Percentiles rank a stretch among this genome's conserved stretches.
Evolutionary conservation across 768 basidiomycete genomes (phyloP).

Genomic region (Hygrocybe punicea): DNA sequence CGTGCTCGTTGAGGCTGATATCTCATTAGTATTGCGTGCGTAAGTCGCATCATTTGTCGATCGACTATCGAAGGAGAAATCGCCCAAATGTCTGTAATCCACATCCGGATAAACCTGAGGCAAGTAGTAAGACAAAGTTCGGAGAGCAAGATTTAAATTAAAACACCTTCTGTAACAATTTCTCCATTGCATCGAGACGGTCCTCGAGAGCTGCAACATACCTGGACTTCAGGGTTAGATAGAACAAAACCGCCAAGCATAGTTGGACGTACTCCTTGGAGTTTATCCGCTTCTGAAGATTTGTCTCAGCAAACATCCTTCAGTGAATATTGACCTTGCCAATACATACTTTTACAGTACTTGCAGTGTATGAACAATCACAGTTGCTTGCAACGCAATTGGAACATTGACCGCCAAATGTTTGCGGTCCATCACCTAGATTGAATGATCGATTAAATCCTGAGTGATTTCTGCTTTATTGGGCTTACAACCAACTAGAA

Average conservation of each 20-base stretch:
- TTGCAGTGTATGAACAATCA: constrained; percentile 66
- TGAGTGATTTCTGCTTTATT: background rate
- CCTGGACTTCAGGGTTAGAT: background rate
- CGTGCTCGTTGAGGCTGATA: background rate
- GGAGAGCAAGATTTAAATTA: background rate
- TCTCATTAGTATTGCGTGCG: background rate
- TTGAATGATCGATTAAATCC: background rate
- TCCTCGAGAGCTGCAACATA: constrained; percentile 6
- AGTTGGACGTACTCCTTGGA: background rate
- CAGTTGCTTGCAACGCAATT: constrained; percentile 57
- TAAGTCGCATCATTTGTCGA: no score
- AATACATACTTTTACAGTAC: constrained; percentile 57
- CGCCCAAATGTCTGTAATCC: background rate
- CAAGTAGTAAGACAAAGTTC: background rate
- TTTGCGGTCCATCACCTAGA: constrained; percentile 36
- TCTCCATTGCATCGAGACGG: constrained; percentile 5
- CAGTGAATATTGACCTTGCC: background rate
- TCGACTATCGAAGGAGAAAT: background rate
- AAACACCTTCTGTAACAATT: background rate
- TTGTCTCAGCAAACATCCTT: background rate
- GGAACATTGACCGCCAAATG: constrained; percentile 57
- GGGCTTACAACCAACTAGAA: constrained; percentile 43
- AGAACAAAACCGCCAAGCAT: background rate
- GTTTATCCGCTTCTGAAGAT: background rate
- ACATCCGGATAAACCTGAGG: background rate